These are phyloP conservation scores for Casuarina glauca DNA, from an alignment of 306 rosid species.

Conservation along the genomic window DNA sequence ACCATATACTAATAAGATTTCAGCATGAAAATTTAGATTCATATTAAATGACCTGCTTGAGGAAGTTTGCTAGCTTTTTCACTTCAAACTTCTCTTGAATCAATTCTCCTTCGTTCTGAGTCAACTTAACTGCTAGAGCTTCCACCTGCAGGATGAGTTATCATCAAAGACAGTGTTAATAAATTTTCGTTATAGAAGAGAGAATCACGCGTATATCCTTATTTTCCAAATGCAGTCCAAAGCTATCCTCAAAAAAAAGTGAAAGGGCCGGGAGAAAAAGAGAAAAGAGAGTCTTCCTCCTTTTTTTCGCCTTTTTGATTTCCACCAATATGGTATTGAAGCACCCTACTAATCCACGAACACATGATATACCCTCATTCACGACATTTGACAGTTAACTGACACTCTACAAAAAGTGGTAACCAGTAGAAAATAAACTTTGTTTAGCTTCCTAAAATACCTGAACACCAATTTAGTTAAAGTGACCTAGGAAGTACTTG, in stretches of 20 bases:
- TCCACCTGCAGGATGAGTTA: slow-evolving; percentile 64
- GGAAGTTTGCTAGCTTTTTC: slow-evolving; percentile 86
- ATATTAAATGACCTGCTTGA: slow-evolving; percentile 68
- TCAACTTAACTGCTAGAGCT: slow-evolving; percentile 95
- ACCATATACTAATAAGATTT: slow-evolving; percentile 9
- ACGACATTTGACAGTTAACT: neutral
- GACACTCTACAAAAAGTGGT: neutral
- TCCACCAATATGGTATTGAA: neutral
- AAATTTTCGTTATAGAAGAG: neutral
- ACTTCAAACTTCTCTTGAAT: slow-evolving; percentile 99
- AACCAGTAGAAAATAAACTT: neutral
- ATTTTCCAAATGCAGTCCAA: neutral
- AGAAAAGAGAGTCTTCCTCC: neutral
- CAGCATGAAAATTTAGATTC: slow-evolving; percentile 5
- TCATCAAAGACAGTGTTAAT: neutral
- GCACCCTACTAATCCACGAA: neutral
- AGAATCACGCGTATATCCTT: slow-evolving; percentile 7
- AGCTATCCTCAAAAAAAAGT: neutral
- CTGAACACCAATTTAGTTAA: neutral
- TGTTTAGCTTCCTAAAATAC: neutral
- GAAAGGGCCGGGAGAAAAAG: neutral
- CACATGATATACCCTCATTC: neutral
- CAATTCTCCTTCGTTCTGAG: slow-evolving; percentile 96
- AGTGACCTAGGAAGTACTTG: neutral
- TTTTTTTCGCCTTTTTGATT: too few species aligned